phyloP scores from a whole-genome alignment of 2,329 filamentous ascomycete species.

The Stenocarpella maydis region DNA sequence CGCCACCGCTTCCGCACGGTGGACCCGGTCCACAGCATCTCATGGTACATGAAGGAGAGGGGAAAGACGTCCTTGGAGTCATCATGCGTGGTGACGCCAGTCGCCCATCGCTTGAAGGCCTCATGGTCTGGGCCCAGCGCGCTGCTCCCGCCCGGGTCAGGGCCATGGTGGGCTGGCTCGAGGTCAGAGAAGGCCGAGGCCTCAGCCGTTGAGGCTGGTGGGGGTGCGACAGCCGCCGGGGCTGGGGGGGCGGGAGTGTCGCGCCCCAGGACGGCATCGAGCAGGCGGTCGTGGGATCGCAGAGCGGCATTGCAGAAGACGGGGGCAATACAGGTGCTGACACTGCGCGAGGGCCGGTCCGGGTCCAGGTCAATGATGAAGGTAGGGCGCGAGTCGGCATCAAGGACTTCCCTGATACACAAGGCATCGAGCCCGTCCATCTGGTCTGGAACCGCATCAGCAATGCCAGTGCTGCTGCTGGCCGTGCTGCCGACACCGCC shows the following conservation, averaged over 20 bases:
- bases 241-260: neutral
- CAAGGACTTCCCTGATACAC: constrained; percentile 44
- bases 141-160: constrained; percentile 9
- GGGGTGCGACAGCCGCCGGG: neutral
- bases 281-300: constrained; percentile 44
- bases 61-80: constrained; percentile 55
- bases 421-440: constrained; percentile 38
- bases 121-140: constrained; percentile 40
- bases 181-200: neutral
- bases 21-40: constrained; percentile 49
- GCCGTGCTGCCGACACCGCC: neutral
- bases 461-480: neutral
- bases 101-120: constrained; percentile 52
- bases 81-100: constrained; percentile 51
- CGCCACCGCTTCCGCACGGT: constrained; percentile 50
- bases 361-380: constrained; percentile 50
- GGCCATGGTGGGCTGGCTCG: constrained; percentile 8
- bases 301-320: constrained; percentile 49
- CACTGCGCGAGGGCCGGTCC: constrained; percentile 40
- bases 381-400: constrained; percentile 49
- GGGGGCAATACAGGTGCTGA: constrained; percentile 40
- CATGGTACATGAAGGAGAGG: constrained; percentile 47
- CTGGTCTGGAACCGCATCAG: constrained; percentile 31
- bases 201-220: neutral
- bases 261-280: constrained; percentile 41